Percentiles rank a stretch among this genome's conserved stretches.
These are phyloP conservation scores for Phaeotremella skinneri DNA, from an alignment of 768 basidiomycete genomes.

Conservation along the genomic window DNA sequence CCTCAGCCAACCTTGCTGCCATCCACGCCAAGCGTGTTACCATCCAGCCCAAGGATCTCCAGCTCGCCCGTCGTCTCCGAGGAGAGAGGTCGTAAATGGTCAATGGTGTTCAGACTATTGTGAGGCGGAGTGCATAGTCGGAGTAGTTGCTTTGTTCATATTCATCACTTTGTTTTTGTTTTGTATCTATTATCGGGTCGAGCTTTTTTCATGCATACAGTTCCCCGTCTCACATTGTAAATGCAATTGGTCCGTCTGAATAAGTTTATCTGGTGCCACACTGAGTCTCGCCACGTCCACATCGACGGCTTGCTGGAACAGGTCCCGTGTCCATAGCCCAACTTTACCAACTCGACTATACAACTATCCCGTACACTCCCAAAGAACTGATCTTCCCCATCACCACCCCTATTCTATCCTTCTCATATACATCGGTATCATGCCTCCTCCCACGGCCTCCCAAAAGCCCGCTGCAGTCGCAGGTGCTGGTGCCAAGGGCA, in stretches of 20 bases:
- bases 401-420: no score
- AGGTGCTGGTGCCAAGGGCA: slow-evolving; percentile 15
- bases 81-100: slow-evolving; percentile 19
- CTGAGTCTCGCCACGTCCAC: no score
- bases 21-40: slow-evolving; percentile 64
- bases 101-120: background rate
- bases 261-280: no score
- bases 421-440: slow-evolving; percentile 20
- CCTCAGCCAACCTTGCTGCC: slow-evolving; percentile 49
- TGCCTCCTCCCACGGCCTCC: slow-evolving; percentile 50
- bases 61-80: slow-evolving; percentile 51
- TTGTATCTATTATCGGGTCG: slow-evolving; percentile 19
- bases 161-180: slow-evolving; percentile 8
- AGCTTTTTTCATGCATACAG: slow-evolving; percentile 11
- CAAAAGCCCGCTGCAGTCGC: slow-evolving; percentile 34
- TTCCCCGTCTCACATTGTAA: no score
- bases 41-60: slow-evolving; percentile 64
- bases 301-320: no score
- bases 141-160: background rate
- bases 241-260: no score
- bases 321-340: no score
- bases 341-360: no score
- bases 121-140: background rate
- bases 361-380: no score
- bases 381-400: no score